Evolutionary conservation across 768 basidiomycete genomes (phyloP).

Genomic region (Paxillus ammoniavirescens): DNA sequence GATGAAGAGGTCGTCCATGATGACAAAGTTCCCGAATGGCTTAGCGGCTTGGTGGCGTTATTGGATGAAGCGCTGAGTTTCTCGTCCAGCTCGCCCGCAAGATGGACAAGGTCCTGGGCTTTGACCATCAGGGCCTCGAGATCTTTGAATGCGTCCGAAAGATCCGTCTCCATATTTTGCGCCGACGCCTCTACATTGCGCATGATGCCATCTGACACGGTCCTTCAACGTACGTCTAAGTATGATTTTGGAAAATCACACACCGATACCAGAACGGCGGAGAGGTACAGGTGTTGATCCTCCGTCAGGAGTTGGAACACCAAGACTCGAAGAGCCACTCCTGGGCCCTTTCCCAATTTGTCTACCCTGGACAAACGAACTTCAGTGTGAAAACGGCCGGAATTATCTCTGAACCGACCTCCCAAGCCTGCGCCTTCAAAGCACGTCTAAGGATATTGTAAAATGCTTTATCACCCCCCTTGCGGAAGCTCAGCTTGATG

Average conservation of each 20-base stretch:
- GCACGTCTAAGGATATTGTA: slow-evolving; percentile 75
- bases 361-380: slow-evolving; percentile 23
- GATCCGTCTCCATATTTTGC: slow-evolving; percentile 57
- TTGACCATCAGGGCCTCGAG: slow-evolving; percentile 89
- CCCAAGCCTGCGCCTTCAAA: slow-evolving; percentile 74
- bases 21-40: slow-evolving; percentile 3
- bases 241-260: background rate
- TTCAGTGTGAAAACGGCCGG: slow-evolving; percentile 3
- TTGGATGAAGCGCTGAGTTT: slow-evolving; percentile 56
- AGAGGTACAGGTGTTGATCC: slow-evolving; percentile 12
- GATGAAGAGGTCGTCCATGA: slow-evolving; percentile 17
- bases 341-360: slow-evolving; percentile 23
- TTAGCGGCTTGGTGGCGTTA: slow-evolving; percentile 6
- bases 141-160: slow-evolving; percentile 80
- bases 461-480: slow-evolving; percentile 82
- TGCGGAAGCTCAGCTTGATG: slow-evolving; percentile 87
- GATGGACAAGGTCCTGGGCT: slow-evolving; percentile 87
- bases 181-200: slow-evolving; percentile 69
- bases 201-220: slow-evolving; percentile 71
- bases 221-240: slow-evolving; percentile 5
- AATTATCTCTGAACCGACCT: slow-evolving; percentile 37
- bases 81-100: slow-evolving; percentile 86
- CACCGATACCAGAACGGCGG: slow-evolving; percentile 31
- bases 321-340: slow-evolving; percentile 21
- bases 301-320: slow-evolving; percentile 15